phyloP scores from a whole-genome alignment of 371 early-diverging fungal species.

The Saksenaea oblongispora region DNA sequence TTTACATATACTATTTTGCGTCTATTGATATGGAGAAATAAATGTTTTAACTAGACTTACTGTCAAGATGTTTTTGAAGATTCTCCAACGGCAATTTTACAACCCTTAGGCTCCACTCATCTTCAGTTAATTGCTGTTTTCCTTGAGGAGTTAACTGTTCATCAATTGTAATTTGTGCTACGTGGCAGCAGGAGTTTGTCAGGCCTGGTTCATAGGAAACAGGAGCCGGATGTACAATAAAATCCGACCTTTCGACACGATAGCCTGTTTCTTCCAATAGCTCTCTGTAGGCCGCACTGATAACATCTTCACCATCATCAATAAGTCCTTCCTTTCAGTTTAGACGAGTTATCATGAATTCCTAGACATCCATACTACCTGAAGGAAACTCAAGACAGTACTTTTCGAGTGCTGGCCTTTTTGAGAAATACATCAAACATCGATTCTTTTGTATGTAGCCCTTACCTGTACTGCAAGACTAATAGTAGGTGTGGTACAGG shows the following conservation, averaged over 20 bases:
- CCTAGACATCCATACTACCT: slow-evolving; percentile 27
- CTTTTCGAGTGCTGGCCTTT: slow-evolving; percentile 55
- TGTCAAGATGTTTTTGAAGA: slow-evolving; percentile 29
- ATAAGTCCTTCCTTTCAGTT: slow-evolving; percentile 44
- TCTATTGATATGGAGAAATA: neutral
- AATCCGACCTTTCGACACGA: slow-evolving; percentile 16
- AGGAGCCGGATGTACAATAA: slow-evolving; percentile 17
- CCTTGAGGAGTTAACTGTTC: neutral
- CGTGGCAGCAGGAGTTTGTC: slow-evolving; percentile 53
- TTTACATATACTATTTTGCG: neutral
- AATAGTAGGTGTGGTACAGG: slow-evolving; percentile 49
- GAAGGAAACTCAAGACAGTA: slow-evolving; percentile 68
- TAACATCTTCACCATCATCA: slow-evolving; percentile 48
- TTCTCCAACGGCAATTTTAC: slow-evolving; percentile 42
- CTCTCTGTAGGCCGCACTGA: slow-evolving; percentile 56
- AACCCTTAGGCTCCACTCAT: slow-evolving; percentile 61
- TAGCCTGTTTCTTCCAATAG: slow-evolving; percentile 67
- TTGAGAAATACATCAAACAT: too few species aligned
- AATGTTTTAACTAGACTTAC: slow-evolving; percentile 19
- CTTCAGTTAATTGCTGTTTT: slow-evolving; percentile 37
- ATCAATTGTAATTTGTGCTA: slow-evolving; percentile 41
- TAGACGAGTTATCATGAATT: neutral
- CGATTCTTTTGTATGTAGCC: neutral
- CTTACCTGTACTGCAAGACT: slow-evolving; percentile 58
- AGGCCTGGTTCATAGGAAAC: slow-evolving; percentile 65